Evolutionary conservation across 2,329 filamentous ascomycete genomes (phyloP).

Genomic region (Hansfordia pulvinata): DNA sequence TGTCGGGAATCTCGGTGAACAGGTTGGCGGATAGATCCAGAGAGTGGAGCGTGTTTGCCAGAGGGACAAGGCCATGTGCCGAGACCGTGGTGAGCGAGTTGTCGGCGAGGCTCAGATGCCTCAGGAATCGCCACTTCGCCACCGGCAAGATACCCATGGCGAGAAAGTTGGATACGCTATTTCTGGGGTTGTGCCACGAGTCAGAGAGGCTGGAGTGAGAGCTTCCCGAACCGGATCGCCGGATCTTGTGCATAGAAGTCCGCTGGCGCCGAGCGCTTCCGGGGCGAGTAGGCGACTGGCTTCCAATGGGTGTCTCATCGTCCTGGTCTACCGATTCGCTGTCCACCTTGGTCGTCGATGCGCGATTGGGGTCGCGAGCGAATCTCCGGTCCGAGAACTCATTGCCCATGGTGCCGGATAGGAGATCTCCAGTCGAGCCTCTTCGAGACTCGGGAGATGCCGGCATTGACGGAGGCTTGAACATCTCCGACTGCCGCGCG

Average conservation of each 20-base stretch:
- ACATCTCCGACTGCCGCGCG: slow-evolving; percentile 49
- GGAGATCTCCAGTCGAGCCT: slow-evolving; percentile 30
- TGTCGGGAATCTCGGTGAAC: slow-evolving; percentile 89
- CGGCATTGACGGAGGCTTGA: slow-evolving; percentile 55
- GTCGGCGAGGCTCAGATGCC: slow-evolving; percentile 82
- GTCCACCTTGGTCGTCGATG: slow-evolving; percentile 31
- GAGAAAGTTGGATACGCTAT: slow-evolving; percentile 68
- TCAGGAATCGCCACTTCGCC: slow-evolving; percentile 89
- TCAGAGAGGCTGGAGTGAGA: slow-evolving; percentile 70
- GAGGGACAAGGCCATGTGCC: slow-evolving; percentile 60
- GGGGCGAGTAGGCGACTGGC: slow-evolving; percentile 70
- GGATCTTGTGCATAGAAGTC: slow-evolving; percentile 72
- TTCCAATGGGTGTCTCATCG: no score
- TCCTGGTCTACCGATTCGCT: no score
- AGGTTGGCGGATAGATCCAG: slow-evolving; percentile 87
- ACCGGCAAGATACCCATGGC: slow-evolving; percentile 59
- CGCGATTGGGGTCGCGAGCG: slow-evolving; percentile 21
- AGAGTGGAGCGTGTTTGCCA: slow-evolving; percentile 81
- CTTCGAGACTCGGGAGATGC: slow-evolving; percentile 41
- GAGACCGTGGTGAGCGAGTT: slow-evolving; percentile 78
- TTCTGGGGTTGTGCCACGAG: slow-evolving; percentile 49
- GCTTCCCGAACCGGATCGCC: slow-evolving; percentile 81
- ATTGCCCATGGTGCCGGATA: slow-evolving; percentile 45
- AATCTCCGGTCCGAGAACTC: slow-evolving; percentile 28
- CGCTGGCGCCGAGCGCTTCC: no score